Evolutionary conservation across 1,139 yeast genomes (phyloP).

Genomic region (Geotrichum aggregatum): DNA sequence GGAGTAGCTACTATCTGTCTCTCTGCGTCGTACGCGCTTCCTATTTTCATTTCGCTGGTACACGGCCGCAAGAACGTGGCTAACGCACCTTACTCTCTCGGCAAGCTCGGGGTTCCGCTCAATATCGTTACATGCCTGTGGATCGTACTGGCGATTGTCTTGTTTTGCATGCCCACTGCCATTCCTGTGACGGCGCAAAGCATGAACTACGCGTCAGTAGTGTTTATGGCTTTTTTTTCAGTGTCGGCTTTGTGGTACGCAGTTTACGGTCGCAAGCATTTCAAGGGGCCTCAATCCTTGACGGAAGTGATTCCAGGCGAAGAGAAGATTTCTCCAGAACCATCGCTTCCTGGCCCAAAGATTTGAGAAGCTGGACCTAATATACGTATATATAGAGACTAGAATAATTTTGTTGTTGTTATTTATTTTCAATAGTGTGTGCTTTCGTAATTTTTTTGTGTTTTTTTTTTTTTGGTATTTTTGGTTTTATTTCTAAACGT

Average conservation of each 20-base stretch:
- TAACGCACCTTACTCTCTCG: conserved; percentile 19
- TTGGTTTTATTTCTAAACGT: too few species aligned
- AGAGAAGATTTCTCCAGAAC: background rate
- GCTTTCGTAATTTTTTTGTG: too few species aligned
- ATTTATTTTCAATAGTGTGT: too few species aligned
- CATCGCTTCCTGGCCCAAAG: background rate
- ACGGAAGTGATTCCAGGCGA: conserved; percentile 5
- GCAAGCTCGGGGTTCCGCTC: conserved; percentile 17
- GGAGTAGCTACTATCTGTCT: conserved; percentile 76
- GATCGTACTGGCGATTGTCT: conserved; percentile 21
- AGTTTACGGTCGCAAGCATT: conserved; percentile 21
- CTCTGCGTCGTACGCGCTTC: conserved; percentile 75
- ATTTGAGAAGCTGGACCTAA: background rate
- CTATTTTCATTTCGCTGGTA: conserved; percentile 58
- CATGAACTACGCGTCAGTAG: conserved; percentile 22
- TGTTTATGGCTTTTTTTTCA: conserved; percentile 20
- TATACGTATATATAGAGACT: background rate
- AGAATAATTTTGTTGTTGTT: background rate
- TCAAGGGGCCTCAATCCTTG: conserved; percentile 18
- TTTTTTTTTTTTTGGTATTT: too few species aligned
- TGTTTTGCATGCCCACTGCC: conserved; percentile 22
- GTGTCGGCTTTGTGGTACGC: conserved; percentile 21
- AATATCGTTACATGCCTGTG: conserved; percentile 20
- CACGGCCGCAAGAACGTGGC: conserved; percentile 44
- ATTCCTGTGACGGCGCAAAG: conserved; percentile 19